These are phyloP conservation scores for Clavaria fumosa DNA, from an alignment of 768 basidiomycete genomes.

Conservation along the genomic window DNA sequence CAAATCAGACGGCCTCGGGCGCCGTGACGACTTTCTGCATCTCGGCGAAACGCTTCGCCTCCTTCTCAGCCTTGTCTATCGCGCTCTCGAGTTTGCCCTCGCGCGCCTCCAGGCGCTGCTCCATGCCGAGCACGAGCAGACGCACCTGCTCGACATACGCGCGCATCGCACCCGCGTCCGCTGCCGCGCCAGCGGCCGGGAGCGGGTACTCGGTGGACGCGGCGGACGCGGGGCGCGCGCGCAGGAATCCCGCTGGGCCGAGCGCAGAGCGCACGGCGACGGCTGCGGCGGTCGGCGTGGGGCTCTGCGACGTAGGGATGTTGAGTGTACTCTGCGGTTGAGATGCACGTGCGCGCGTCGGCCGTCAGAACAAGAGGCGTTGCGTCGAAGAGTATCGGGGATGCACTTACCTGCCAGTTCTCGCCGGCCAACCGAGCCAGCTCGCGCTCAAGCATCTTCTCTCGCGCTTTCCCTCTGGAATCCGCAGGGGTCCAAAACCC, in stretches of 20 bases:
- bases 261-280: constrained; percentile 1
- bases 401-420: constrained; percentile 58
- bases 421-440: constrained; percentile 56
- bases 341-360: background rate
- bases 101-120: constrained; percentile 47
- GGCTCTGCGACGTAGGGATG: constrained; percentile 16
- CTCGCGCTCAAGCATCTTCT: constrained; percentile 64
- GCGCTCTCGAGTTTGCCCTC: constrained; percentile 47
- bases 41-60: constrained; percentile 38
- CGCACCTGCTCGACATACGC: constrained; percentile 55
- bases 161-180: background rate
- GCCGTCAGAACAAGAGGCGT: constrained; percentile 5
- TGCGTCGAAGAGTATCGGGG: constrained; percentile 7
- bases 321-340: constrained; percentile 20
- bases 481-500: background rate
- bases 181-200: background rate
- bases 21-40: too few species aligned
- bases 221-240: constrained; percentile 19
- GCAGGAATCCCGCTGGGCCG: constrained; percentile 19
- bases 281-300: constrained; percentile 10
- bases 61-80: constrained; percentile 43
- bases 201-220: constrained; percentile 9
- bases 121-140: constrained; percentile 58
- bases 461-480: constrained; percentile 43
- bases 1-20: too few species aligned